phyloP scores from a whole-genome alignment of 441 rosid genomes.

The Gossypium gossypioides region DNA sequence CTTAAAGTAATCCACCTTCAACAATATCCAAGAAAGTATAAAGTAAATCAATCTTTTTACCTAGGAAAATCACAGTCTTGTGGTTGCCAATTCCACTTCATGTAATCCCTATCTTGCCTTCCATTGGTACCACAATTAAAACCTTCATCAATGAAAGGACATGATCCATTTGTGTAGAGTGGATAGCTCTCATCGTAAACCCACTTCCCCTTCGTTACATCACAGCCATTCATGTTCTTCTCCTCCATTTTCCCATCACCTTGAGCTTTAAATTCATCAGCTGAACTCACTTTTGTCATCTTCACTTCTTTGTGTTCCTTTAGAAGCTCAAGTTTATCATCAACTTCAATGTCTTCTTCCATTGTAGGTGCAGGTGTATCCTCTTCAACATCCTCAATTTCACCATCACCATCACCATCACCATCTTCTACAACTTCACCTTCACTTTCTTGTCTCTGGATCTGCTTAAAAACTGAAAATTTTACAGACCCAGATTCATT shows the following conservation, averaged over 20 bases:
- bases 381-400: constrained; percentile 9
- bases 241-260: constrained; percentile 19
- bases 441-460: constrained; percentile 18
- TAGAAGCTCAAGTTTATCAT: constrained; percentile 20
- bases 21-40: neutral
- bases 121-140: constrained; percentile 75
- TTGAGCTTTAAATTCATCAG: constrained; percentile 2
- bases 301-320: constrained; percentile 20
- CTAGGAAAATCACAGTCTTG: constrained; percentile 66
- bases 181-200: constrained; percentile 58
- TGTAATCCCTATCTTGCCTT: constrained; percentile 50
- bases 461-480: constrained; percentile 19
- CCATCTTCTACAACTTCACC: constrained; percentile 19
- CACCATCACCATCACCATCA: constrained; percentile 3
- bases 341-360: constrained; percentile 18
- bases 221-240: constrained; percentile 32
- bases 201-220: constrained; percentile 69
- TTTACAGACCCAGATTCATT: constrained; percentile 36
- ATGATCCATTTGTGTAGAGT: constrained; percentile 51
- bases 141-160: constrained; percentile 85
- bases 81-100: constrained; percentile 85
- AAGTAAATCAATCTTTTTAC: constrained; percentile 22
- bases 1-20: too few species aligned
- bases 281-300: constrained; percentile 13
- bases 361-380: constrained; percentile 8